Evolutionary conservation across 495 filamentous ascomycete genomes (phyloP), one percentile per base, ranked within the genome.

Genomic region (Patellaria atrata): DNA sequence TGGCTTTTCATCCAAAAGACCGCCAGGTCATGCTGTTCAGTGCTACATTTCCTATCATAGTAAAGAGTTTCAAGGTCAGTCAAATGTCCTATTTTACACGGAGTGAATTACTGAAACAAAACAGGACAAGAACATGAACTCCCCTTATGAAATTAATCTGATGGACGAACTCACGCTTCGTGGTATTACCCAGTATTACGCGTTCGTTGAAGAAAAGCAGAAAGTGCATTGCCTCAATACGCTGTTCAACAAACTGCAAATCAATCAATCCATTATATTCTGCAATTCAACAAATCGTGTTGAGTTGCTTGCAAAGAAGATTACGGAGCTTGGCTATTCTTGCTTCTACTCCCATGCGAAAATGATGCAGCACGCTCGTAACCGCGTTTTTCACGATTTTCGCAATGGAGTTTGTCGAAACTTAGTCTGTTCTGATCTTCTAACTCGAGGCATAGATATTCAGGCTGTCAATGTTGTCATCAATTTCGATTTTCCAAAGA

Each of bases 211-310:
- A 56, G 89, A 99, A 62, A 94, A 93, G 62, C 84, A 94, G 56
- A 99, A 99, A 60, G 91, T 99, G 6, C 91, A 96, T 61, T 99
- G 89, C 56, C 64, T 99, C 24, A 99, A 99, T 61, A 99, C 89
- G 1, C 75, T 99, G 25, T 99, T 99, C 67, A 91, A 82, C 34
- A 94, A 94, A 61, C 74, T 99, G 9, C 89, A 96, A 59, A 99
- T 99, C 61, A 99, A 99, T 57, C 89, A 99, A 64, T 96, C 91
- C 31, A 99, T 99, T 62, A 99, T 99, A 51, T 99, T 99, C 64
- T 99, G 89, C 67, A 99, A 99, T 56, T 96, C 91, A 25, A 96
- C 89, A 25, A 94, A 94, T 52, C 84, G 89, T 27, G 89, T 99
- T 12, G 89, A 99, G 56, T 65, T 99, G 12, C 69, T 99, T 13